Percentiles rank a stretch among this genome's conserved stretches.
Evolutionary conservation across 371 early-diverging fungal species (phyloP).

Genomic region (Circinella umbellata): DNA sequence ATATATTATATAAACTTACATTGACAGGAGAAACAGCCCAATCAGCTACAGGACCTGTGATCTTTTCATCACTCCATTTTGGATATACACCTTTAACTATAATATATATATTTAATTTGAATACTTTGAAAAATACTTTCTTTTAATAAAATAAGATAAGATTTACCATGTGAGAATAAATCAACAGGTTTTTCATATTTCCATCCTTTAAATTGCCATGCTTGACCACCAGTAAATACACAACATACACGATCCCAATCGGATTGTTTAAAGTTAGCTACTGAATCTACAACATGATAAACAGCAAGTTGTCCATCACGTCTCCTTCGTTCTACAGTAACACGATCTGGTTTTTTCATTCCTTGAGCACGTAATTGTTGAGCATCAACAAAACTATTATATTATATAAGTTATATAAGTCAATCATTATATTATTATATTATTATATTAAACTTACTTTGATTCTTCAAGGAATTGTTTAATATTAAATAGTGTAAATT

Average conservation of each 20-base stretch:
- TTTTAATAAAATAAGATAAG: too few relatives aligned
- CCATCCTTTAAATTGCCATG: constrained; percentile 96
- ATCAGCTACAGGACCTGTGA: constrained; percentile 55
- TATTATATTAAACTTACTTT: constrained; percentile 45
- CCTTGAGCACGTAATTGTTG: constrained; percentile 68
- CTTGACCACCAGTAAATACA: constrained; percentile 86
- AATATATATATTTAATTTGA: background rate
- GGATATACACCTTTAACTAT: constrained; percentile 80
- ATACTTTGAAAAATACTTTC: background rate
- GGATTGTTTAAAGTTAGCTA: constrained; percentile 66
- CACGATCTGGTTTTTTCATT: constrained; percentile 64
- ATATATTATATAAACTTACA: constrained; percentile 52
- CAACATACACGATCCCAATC: constrained; percentile 92
- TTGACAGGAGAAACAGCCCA: constrained; percentile 83
- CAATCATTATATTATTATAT: too few relatives aligned
- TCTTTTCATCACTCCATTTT: constrained; percentile 77
- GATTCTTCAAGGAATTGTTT: constrained; percentile 78
- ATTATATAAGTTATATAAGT: background rate
- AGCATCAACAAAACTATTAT: constrained; percentile 65
- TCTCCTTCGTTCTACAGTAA: constrained; percentile 62
- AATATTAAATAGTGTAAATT: constrained; percentile 85
- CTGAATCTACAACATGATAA: constrained; percentile 76
- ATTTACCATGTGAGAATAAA: constrained; percentile 79
- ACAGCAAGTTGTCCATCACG: constrained; percentile 51
- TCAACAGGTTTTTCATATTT: constrained; percentile 83